Conservation (phyloP, 495 filamentous ascomycete genomes). For the Melanomma pulvis-pyrius region DNA sequence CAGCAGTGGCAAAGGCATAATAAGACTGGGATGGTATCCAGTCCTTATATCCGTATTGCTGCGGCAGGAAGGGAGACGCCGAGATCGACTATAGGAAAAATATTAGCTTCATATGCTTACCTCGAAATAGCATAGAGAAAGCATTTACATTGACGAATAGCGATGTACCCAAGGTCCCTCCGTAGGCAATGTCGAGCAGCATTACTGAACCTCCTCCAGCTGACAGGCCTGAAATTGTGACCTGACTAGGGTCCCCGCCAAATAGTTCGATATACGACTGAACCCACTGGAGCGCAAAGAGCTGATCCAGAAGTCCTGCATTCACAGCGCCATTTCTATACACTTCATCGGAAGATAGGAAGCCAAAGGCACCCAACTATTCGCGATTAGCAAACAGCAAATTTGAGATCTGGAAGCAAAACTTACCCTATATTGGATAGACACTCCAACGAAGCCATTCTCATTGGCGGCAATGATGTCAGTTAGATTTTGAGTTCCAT, state of each 20-base stretch:
- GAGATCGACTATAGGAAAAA: conserved; percentile 8
- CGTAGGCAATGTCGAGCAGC: conserved; percentile 17
- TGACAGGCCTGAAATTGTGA: conserved; percentile 17
- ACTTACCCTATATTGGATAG: conserved; percentile 43
- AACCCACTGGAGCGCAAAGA: conserved; percentile 17
- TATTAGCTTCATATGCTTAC: background rate
- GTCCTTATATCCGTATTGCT: conserved; percentile 17
- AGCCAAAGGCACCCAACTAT: conserved; percentile 20
- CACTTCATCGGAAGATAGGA: conserved; percentile 37
- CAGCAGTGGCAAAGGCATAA: conserved; percentile 12
- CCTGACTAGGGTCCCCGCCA: conserved; percentile 12
- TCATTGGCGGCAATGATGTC: conserved; percentile 40
- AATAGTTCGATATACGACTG: conserved; percentile 20
- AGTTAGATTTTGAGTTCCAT: conserved; percentile 33
- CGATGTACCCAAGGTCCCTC: conserved; percentile 10
- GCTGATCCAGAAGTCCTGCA: conserved; percentile 18
- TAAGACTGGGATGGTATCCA: conserved; percentile 1
- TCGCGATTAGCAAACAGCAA: background rate
- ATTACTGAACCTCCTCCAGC: conserved; percentile 19
- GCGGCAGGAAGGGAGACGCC: conserved; percentile 16
- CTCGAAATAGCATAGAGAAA: background rate
- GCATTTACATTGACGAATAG: conserved; percentile 24
- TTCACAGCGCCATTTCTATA: conserved; percentile 41
- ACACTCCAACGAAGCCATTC: conserved; percentile 40
- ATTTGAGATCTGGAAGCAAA: background rate